phyloP scores from a whole-genome alignment of 768 basidiomycete species.

The Lactarius vividus region DNA sequence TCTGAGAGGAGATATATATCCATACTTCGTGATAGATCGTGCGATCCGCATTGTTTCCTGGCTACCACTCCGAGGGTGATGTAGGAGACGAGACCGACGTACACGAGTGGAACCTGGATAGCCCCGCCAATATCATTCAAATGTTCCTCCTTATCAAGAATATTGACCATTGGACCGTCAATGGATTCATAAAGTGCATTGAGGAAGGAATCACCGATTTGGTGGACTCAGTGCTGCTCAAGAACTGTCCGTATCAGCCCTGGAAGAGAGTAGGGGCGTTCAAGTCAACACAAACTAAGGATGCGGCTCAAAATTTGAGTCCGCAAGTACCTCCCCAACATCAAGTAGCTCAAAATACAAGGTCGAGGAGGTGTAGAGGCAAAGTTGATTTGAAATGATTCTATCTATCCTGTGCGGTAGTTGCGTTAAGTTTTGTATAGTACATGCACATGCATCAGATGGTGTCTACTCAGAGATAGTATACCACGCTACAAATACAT shows the following conservation, averaged over 20 bases:
- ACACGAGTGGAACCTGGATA: conserved; percentile 50
- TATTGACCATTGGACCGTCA: conserved; percentile 51
- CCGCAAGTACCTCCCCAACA: conserved; percentile 15
- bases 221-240: conserved; percentile 36
- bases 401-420: background rate
- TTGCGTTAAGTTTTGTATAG: conserved; percentile 3
- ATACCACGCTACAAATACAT: conserved; percentile 16
- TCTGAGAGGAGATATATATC: background rate
- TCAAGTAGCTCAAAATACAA: conserved; percentile 1
- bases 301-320: conserved; percentile 39
- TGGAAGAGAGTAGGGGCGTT: conserved; percentile 47
- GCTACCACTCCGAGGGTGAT: conserved; percentile 26
- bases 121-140: conserved; percentile 44
- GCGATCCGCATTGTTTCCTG: conserved; percentile 48
- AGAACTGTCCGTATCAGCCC: conserved; percentile 39
- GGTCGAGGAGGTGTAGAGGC: conserved; percentile 8
- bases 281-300: conserved; percentile 22
- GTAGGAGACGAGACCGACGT: conserved; percentile 34
- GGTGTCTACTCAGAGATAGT: conserved; percentile 3
- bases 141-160: conserved; percentile 53
- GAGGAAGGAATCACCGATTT: conserved; percentile 40
- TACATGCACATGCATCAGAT: conserved; percentile 2
- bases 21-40: conserved; percentile 38
- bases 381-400: conserved; percentile 5
- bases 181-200: conserved; percentile 42